Evolutionary conservation across 2,329 filamentous ascomycete species (phyloP).

Genomic region (Microdochium nivale): DNA sequence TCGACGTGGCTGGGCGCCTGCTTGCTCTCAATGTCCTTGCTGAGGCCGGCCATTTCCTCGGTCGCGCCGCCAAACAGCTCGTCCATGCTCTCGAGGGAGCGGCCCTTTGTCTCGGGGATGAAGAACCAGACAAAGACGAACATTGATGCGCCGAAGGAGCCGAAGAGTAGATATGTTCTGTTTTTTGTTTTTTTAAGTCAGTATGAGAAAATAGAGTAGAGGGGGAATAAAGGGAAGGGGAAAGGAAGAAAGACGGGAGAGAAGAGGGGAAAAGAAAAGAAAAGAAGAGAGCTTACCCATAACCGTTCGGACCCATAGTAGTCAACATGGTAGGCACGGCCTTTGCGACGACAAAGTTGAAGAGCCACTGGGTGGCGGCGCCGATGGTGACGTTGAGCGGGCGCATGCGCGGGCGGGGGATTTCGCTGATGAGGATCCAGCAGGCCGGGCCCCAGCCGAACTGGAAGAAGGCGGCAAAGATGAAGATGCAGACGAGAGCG

Average conservation of each 20-base stretch:
- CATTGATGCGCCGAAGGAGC: conserved; percentile 53
- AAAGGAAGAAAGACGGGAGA: not conserved
- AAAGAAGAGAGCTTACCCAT: conserved; percentile 23
- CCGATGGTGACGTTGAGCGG: conserved; percentile 48
- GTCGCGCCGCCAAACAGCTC: conserved; percentile 44
- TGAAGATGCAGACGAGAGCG: conserved; percentile 57
- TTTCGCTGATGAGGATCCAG: conserved; percentile 57
- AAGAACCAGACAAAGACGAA: conserved; percentile 53
- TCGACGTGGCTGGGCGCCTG: not conserved
- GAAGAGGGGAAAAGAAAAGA: not conserved
- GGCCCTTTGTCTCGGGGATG: conserved; percentile 29
- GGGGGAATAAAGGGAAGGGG: not conserved
- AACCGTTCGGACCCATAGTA: conserved; percentile 25
- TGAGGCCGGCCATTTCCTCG: not conserved
- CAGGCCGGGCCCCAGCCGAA: conserved; percentile 58
- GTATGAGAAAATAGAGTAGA: not conserved
- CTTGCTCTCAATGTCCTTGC: not conserved
- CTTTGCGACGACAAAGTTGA: conserved; percentile 56
- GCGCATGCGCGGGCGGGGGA: conserved; percentile 47
- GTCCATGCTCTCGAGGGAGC: conserved; percentile 50
- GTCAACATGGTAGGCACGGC: conserved; percentile 57
- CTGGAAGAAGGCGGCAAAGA: conserved; percentile 60
- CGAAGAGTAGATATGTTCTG: conserved; percentile 52
- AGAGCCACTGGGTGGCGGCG: conserved; percentile 55
- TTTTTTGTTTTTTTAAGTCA: no score